Base-by-base conservation (phyloP, 78 protist species). In the Dictyostelium capitatum region DNA sequence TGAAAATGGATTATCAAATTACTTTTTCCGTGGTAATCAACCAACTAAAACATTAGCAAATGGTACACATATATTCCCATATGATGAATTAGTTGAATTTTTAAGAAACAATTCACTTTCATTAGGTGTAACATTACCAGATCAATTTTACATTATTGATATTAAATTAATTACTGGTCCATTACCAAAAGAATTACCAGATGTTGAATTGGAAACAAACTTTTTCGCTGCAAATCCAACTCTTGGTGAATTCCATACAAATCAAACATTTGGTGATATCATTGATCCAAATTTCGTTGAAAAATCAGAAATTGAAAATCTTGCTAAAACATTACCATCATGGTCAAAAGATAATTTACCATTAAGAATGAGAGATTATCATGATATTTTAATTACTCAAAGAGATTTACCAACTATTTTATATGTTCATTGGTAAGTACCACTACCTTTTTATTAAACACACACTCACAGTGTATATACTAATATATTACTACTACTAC, bases 311-410 rank as follows among this genome's bases (percentile, higher is more conserved):
- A 19, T 25, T 41, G 64, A 47, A 10, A 73, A 74, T 20, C 28
- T 23, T 74, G 93, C 81, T 4, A 59, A 50, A 70, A 15, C 43
- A 10, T 20, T 87, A 5, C n/a, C 80, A 41, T n/a, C 23, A 4
- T 87, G 93, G 93, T 82, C 79, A 50, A 65, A 67, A 30, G 93
- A 87, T 50, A 43, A 87, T 15, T 70, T 87, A 20, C 93, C 93
- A 48, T 5, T 7, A 19, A 74, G 93, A 74, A 87, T 87, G 85
- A 48, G 56, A 41, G 37, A 47, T 51, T 70, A 70, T 47, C 83
- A 54, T 32, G 32, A 56, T 32, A 56, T 87, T 2, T 50, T 87
- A 9, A 57, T 28, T 10, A 77, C 83, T 10, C 47, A 74, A 20
- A 17, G 41, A 10, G 62, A 74, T 57, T 14, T 50, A 50, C 84